Conservation (phyloP, 129 eudicot genomes). For the sunflower (Helianthus annuus) region HanXRQr2.0-SUNRISE NC_035439.2:18945493-18945992, state of each 20-base stretch:
- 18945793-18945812: slow-evolving; percentile 97
- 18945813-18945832: slow-evolving; percentile 54
- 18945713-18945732: slow-evolving; percentile 99
- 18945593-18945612: slow-evolving; percentile 95
- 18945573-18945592: slow-evolving; percentile 99
- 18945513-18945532: slow-evolving; percentile 93
- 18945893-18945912: slow-evolving; percentile 93
- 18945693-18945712: slow-evolving; percentile 13
- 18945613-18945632: slow-evolving; percentile 89
- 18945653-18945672: slow-evolving; percentile 2
- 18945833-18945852: not conserved
- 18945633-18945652: slow-evolving; percentile 67
- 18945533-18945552: slow-evolving; percentile 81
- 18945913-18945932: slow-evolving; percentile 87
- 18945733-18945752: slow-evolving; percentile 96
- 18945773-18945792: slow-evolving; percentile 98
- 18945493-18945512: slow-evolving; percentile 62
- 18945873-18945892: slow-evolving; percentile 5
- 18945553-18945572: slow-evolving; percentile 99
- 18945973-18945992: slow-evolving; percentile 84
- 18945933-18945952: slow-evolving; percentile 78
- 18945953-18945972: slow-evolving; percentile 96
- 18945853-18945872: slow-evolving; percentile 4
- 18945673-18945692: slow-evolving; percentile 1
- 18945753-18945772: slow-evolving; percentile 96